A percentile compares a stretch with the other conserved stretches of the same genome.
phyloP scores from a whole-genome alignment of 257 asterid species.

The Solanum medicagineum region DNA sequence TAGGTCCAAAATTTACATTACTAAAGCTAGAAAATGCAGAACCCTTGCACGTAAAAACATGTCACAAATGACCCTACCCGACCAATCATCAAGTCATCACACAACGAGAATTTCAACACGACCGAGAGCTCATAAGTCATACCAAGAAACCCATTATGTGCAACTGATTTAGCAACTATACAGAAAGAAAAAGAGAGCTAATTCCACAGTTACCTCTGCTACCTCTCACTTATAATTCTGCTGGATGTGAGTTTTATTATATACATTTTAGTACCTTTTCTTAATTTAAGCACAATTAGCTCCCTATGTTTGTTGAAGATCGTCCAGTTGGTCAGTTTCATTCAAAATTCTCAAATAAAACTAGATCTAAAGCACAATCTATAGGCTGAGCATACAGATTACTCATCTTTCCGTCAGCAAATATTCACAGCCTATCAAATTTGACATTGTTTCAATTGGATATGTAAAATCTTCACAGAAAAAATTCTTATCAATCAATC shows the following conservation, averaged over 20 bases:
- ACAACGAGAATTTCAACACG: not conserved
- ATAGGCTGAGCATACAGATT: not conserved
- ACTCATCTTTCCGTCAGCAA: not conserved
- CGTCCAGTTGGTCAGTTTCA: not conserved
- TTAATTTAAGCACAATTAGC: not conserved
- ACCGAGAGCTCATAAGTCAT: not conserved
- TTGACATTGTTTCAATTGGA: not conserved
- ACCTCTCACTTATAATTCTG: not conserved
- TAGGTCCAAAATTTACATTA: not conserved
- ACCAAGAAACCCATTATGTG: not conserved
- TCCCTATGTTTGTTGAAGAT: not conserved
- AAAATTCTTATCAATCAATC: not conserved
- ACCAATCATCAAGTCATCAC: not conserved
- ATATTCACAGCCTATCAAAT: not conserved
- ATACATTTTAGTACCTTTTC: not conserved
- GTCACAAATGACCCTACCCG: not conserved
- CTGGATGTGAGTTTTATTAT: not conserved
- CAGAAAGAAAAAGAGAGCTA: too few relatives aligned
- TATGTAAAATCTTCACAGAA: not conserved
- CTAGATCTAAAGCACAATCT: not conserved
- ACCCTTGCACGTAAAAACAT: not conserved
- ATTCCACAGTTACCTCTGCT: too few relatives aligned
- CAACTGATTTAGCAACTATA: not conserved
- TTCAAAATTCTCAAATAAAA: not conserved
- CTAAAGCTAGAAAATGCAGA: not conserved